These are phyloP conservation scores for Umbelopsis sp. DNA, from an alignment of 192 early-diverging fungal species.

Conservation along the genomic window DNA sequence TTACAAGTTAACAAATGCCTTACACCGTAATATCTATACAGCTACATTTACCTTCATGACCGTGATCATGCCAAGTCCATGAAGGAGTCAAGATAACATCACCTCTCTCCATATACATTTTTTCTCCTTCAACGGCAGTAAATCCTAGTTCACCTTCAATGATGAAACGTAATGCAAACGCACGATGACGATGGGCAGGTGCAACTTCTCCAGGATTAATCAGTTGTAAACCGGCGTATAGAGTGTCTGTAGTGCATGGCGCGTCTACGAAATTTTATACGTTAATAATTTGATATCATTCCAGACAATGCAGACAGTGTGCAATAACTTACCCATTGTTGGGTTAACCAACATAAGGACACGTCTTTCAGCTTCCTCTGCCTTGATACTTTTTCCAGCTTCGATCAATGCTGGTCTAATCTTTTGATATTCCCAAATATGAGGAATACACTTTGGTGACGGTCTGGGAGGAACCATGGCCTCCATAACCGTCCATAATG, in stretches of 20 bases:
- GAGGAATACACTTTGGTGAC: neutral
- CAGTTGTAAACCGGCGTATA: conserved; percentile 14
- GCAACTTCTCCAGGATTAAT: conserved; percentile 19
- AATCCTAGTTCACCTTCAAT: conserved; percentile 14
- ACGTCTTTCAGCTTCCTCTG: conserved; percentile 19
- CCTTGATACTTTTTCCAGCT: conserved; percentile 1
- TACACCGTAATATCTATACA: too few species aligned
- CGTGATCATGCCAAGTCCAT: conserved; percentile 20
- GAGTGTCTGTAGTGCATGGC: conserved; percentile 17
- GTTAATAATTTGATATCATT: neutral
- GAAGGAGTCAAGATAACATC: conserved; percentile 20
- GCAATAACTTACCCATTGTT: neutral
- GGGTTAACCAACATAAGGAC: conserved; percentile 18
- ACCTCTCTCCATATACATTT: conserved; percentile 20
- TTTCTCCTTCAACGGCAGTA: conserved; percentile 18
- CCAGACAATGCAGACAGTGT: neutral
- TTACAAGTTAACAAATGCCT: neutral
- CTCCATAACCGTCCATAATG: conserved; percentile 19
- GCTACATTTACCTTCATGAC: neutral
- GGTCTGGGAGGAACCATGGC: conserved; percentile 16
- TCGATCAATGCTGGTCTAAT: conserved; percentile 5
- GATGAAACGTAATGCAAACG: conserved; percentile 18
- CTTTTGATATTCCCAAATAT: conserved; percentile 20
- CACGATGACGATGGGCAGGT: conserved; percentile 17
- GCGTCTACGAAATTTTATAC: conserved; percentile 2